phyloP scores from a whole-genome alignment of 805 yeast species.

The Candida suzukii region DNA sequence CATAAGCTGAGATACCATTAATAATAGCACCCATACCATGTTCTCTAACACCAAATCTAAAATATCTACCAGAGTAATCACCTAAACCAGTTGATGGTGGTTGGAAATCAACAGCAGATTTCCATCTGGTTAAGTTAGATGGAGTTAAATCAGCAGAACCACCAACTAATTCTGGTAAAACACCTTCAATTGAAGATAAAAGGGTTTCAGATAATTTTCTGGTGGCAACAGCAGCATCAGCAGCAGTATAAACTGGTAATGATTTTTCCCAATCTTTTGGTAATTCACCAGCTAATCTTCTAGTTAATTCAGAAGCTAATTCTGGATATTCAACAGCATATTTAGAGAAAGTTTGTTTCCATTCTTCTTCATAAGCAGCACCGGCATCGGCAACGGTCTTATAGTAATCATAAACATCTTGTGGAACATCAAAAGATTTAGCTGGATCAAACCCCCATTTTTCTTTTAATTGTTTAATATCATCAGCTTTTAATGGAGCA shows the following conservation, averaged over 20 bases:
- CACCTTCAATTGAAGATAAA: constrained; percentile 52
- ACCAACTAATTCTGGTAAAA: constrained; percentile 84
- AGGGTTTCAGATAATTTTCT: constrained; percentile 89
- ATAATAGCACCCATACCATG: constrained; percentile 98
- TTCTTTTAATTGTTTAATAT: constrained; percentile 77
- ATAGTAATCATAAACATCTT: constrained; percentile 74
- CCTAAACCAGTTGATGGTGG: constrained; percentile 76
- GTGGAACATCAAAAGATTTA: constrained; percentile 70
- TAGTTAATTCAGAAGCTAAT: constrained; percentile 67
- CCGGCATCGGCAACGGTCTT: constrained; percentile 46
- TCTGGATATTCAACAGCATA: constrained; percentile 70
- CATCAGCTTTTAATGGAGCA: constrained; percentile 91
- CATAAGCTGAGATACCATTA: constrained; percentile 93
- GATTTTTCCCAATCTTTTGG: constrained; percentile 76
- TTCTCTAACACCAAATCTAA: constrained; percentile 98
- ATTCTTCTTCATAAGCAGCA: constrained; percentile 61
- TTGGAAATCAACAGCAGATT: constrained; percentile 86
- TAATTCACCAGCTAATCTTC: constrained; percentile 72
- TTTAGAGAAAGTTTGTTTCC: constrained; percentile 58
- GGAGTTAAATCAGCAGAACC: constrained; percentile 99
- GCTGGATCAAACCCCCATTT: constrained; percentile 86
- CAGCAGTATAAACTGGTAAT: constrained; percentile 74
- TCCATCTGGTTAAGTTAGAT: constrained; percentile 89
- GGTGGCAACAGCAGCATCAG: constrained; percentile 81
- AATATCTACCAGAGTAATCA: constrained; percentile 84